These are phyloP conservation scores for Coemansia sp. DNA, from an alignment of 192 early-diverging fungal genomes.

Conservation along the genomic window DNA sequence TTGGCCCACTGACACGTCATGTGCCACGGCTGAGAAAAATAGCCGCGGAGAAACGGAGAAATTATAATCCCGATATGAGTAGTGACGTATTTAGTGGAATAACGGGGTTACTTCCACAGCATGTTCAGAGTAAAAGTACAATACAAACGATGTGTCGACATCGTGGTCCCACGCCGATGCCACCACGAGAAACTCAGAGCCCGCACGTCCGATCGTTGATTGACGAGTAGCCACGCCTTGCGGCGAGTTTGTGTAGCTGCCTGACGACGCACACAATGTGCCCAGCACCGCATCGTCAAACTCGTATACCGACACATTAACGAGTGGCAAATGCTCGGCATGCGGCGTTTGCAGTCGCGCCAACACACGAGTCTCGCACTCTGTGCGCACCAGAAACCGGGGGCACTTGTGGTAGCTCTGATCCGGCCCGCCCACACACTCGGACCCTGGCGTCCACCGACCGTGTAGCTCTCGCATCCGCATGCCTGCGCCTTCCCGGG, in stretches of 20 bases:
- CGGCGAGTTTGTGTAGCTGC: conserved; percentile 49
- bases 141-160: conserved; percentile 32
- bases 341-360: conserved; percentile 69
- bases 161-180: conserved; percentile 44
- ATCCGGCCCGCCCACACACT: conserved; percentile 62
- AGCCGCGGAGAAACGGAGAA: background rate
- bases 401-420: conserved; percentile 63
- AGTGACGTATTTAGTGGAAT: background rate
- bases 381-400: conserved; percentile 64
- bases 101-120: conserved; percentile 29
- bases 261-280: conserved; percentile 34
- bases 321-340: conserved; percentile 63
- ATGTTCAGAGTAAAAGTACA: conserved; percentile 52
- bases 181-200: conserved; percentile 40
- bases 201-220: conserved; percentile 13
- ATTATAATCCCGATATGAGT: background rate
- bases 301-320: conserved; percentile 71
- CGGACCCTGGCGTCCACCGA: conserved; percentile 58
- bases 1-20: background rate
- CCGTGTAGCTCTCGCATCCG: conserved; percentile 49
- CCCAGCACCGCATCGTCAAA: conserved; percentile 24
- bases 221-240: conserved; percentile 46
- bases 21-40: background rate
- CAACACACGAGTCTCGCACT: conserved; percentile 60
- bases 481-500: conserved; percentile 78